Evolutionary conservation across 257 asterid genomes (phyloP), one percentile per base, ranked within the genome.

Genomic region (Salvia miltiorrhiza): DNA sequence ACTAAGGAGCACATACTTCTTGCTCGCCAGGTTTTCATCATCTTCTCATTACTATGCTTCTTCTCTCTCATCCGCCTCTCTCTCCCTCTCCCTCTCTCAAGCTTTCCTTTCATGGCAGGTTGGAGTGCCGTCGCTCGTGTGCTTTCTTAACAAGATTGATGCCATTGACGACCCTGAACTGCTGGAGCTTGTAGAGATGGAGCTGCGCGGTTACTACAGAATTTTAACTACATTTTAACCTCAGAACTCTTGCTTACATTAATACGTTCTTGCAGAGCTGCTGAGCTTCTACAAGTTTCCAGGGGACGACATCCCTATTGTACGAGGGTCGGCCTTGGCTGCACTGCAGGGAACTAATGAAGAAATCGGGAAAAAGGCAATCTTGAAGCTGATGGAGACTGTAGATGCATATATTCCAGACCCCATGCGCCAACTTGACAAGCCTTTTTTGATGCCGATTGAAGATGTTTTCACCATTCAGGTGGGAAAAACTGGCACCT

Each of bases 391-490:
- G 75, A 94, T 94, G 99, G 99, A 94, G 0, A 90, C 97, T 67
- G 99, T 94, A 68, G 99, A 94, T 80, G 76, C 86, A 6, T 93
- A 88, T 73, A 93, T 94, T 80, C 99, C 99, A 14, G 97, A 94
- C 58, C 99, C 97, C 45, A 79, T 89, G 32, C 95, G 99, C 59
- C 83, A 73, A 73, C 96, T 87, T 67, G 99, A 94, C 74, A 94
- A 94, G 65, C 85, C 97, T 64, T 94, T 94, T 87, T 77, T 94
- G 63, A 85, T 94, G 97, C 99, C 99, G 21, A 81, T 94, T 63
- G 99, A 94, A 87, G 97, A 89, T 77, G 99, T 94, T 72, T 94
- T 91, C 70, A 91, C 99, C 23, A 94, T 94, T 85, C 99, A 94
- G 99, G 99, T 87, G 7, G 3, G 14, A 52, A 13, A 21, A 5